Base-by-base conservation (phyloP, 1,139 yeast species). In the Candida pseudocylindracea region DNA sequence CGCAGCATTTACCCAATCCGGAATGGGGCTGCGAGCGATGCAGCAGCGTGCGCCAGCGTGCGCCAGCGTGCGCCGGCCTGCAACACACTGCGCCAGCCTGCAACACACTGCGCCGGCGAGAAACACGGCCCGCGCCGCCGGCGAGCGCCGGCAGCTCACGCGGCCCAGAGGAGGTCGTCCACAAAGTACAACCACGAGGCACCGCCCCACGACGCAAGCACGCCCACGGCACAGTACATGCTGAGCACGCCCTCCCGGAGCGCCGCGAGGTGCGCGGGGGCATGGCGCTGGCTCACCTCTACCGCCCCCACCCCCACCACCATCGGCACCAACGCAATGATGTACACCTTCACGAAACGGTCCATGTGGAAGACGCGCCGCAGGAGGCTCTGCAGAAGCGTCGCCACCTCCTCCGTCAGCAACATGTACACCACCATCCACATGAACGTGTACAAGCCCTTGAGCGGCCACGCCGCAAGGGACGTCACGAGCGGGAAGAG, bases 401-500 rank as follows among this genome's bases (percentile, higher is more conserved):
- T 59, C 9, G 67, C 70, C 24, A 72, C 70, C 41, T 74, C 78
- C 46, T 69, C 63, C 50, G 78, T 72, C 35, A 81, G 72, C 41
- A 71, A 63, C 41, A 72, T 67, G 48, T 73, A 79, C 35, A 81
- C 68, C 33, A 80, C 69, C 45, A 79, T 72, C 94, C 96, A 88
- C 31, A 76, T 72, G 39, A 73, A 63, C 0, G 94, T 79, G 52
- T 78, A 80, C n/a, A 72, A 49, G 10, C 70, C 60, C 48, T 85
- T 88, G 36, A 88, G 55, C 26, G 76, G 49, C 63, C 81, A 73
- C 48, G 83, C 93, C 31, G 72, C 73, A 13, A 81, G 64, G 4
- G 92, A 80, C 52, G 65, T 85, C 29, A 91, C 60, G 36, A 88
- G 62, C 2, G 99, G 98, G 52, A 85, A 81, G 34, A 88, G 55